Percentiles rank a stretch among this genome's conserved stretches.
phyloP scores from a whole-genome alignment of 2,329 filamentous ascomycete species.

The Dichotomopilus funicola region DNA sequence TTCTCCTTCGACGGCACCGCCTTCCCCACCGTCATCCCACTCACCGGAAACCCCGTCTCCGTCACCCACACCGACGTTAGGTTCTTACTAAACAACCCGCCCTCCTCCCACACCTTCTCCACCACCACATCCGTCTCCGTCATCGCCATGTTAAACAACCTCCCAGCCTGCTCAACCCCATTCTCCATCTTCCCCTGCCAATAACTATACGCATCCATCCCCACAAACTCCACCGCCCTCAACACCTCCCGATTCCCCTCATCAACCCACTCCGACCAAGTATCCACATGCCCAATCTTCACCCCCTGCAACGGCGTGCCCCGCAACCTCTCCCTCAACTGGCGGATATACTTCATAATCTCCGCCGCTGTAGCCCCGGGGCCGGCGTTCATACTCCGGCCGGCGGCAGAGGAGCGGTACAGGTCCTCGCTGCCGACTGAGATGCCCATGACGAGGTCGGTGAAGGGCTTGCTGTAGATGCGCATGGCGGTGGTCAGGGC shows the following conservation, averaged over 20 bases:
- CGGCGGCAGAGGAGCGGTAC: background rate
- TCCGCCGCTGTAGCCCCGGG: background rate
- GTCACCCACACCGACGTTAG: background rate
- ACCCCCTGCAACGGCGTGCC: background rate
- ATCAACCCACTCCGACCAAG: background rate
- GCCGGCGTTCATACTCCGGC: background rate
- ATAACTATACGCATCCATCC: conserved; percentile 2
- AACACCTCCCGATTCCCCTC: background rate
- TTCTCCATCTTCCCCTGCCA: conserved; percentile 1
- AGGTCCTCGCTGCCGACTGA: conserved; percentile 46
- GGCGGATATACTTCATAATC: background rate
- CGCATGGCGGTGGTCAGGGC: conserved; percentile 64
- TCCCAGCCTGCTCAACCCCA: background rate
- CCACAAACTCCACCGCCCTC: background rate
- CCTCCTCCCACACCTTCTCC: background rate
- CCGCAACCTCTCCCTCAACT: background rate
- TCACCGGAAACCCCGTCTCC: conserved; percentile 64
- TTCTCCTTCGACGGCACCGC: conserved; percentile 60
- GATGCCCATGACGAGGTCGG: conserved; percentile 67
- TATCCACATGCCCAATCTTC: conserved; percentile 1
- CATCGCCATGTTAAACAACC: conserved; percentile 1
- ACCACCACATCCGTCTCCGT: conserved; percentile 38
- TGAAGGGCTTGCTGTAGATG: conserved; percentile 61
- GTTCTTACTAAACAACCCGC: background rate
- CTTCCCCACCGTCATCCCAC: conserved; percentile 54